A percentile compares a stretch with the other conserved stretches of the same genome.
Evolutionary conservation across 495 filamentous ascomycete species (phyloP).

Genomic region (Penicillium taxi): DNA sequence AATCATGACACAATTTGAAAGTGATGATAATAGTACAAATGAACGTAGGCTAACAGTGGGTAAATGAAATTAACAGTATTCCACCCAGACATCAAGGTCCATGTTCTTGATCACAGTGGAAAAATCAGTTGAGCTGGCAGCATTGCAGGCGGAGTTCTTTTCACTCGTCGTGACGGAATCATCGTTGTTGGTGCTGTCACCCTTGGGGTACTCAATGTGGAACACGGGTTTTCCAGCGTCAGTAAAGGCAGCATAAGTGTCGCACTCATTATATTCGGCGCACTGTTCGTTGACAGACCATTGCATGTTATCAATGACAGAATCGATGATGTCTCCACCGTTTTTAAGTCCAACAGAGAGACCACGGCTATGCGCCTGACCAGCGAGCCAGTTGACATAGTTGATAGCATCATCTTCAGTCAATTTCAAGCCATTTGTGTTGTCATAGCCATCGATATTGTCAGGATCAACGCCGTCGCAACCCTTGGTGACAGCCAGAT

Average conservation of each 20-base stretch:
- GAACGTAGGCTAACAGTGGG: no score
- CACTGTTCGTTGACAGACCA: slow-evolving; percentile 72
- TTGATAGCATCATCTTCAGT: slow-evolving; percentile 46
- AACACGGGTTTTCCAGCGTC: slow-evolving; percentile 59
- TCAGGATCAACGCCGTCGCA: slow-evolving; percentile 69
- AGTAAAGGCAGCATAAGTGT: slow-evolving; percentile 48
- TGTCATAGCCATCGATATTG: slow-evolving; percentile 60
- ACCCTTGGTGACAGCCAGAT: slow-evolving; percentile 49
- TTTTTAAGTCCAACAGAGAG: slow-evolving; percentile 62
- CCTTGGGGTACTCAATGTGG: slow-evolving; percentile 61
- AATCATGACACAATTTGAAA: slow-evolving; percentile 1
- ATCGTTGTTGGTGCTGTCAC: slow-evolving; percentile 32
- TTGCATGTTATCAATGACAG: slow-evolving; percentile 49
- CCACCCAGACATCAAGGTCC: slow-evolving; percentile 51
- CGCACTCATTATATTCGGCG: slow-evolving; percentile 51
- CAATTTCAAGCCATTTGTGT: slow-evolving; percentile 48
- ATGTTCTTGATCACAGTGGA: slow-evolving; percentile 59
- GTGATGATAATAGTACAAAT: no score
- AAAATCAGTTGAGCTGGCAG: slow-evolving; percentile 36
- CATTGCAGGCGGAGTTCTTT: slow-evolving; percentile 30
- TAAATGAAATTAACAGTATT: slow-evolving; percentile 32
- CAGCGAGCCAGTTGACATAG: slow-evolving; percentile 53
- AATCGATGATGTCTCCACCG: slow-evolving; percentile 48
- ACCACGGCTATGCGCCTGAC: slow-evolving; percentile 37
- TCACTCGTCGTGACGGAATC: slow-evolving; percentile 20